Evolutionary conservation across 441 rosid species (phyloP).

Genomic region (Arabidopsis hybrid): DNA sequence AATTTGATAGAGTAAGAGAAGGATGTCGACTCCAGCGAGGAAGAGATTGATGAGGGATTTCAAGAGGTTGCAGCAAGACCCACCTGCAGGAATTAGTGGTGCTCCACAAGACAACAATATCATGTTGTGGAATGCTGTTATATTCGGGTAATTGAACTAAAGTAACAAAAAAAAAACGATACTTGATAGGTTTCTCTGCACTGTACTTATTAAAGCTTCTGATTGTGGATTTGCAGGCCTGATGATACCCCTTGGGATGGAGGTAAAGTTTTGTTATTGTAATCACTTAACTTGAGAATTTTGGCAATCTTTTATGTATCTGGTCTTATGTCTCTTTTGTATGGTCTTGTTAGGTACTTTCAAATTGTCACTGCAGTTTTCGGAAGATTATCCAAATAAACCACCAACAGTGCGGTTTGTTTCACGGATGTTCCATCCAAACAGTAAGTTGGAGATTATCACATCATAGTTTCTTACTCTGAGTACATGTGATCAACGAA

Average conservation of each 20-base stretch:
- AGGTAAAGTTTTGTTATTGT: slow-evolving; percentile 47
- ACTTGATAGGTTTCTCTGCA: background rate
- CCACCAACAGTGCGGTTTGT: slow-evolving; percentile 81
- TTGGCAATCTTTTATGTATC: background rate
- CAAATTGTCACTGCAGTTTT: slow-evolving; percentile 68
- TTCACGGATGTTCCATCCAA: slow-evolving; percentile 82
- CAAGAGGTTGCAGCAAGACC: slow-evolving; percentile 83
- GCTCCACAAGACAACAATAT: slow-evolving; percentile 82
- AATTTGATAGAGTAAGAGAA: slow-evolving; percentile 46
- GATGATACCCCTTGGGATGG: slow-evolving; percentile 88
- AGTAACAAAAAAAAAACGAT: background rate
- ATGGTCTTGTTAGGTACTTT: slow-evolving; percentile 59
- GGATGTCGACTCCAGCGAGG: slow-evolving; percentile 79
- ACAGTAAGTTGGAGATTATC: slow-evolving; percentile 55
- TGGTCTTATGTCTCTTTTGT: slow-evolving; percentile 18
- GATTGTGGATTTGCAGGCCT: slow-evolving; percentile 57
- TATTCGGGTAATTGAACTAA: slow-evolving; percentile 59
- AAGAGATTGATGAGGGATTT: slow-evolving; percentile 86
- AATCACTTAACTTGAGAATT: slow-evolving; percentile 1
- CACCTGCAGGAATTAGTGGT: slow-evolving; percentile 81
- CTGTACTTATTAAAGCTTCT: slow-evolving; percentile 30
- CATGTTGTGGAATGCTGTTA: slow-evolving; percentile 80
- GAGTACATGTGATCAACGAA: slow-evolving; percentile 14
- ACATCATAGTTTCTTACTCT: background rate
- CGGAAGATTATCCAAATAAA: slow-evolving; percentile 79